phyloP scores from a whole-genome alignment of 1,139 yeast species.

The Suhomyces ambrosiae region DNA sequence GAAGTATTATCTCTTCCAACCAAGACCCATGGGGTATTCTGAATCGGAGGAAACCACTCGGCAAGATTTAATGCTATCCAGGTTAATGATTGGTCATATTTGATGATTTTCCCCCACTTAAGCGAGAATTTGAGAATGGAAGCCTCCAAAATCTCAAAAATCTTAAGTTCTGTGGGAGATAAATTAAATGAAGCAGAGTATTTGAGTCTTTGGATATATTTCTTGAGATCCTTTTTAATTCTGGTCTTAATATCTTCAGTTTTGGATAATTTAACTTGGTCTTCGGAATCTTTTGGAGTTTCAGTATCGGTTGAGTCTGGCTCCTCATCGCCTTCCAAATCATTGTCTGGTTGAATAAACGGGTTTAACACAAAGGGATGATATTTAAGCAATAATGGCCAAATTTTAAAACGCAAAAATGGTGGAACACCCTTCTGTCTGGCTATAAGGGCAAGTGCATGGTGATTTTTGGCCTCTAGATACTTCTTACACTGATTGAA shows the following conservation, averaged over 20 bases:
- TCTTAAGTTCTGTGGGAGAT: slow-evolving; percentile 48
- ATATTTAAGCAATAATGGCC: slow-evolving; percentile 80
- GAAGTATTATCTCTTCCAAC: slow-evolving; percentile 41
- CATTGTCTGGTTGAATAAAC: slow-evolving; percentile 59
- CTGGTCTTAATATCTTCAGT: slow-evolving; percentile 30
- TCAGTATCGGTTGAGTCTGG: neutral
- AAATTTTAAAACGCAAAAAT: slow-evolving; percentile 69
- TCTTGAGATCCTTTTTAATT: slow-evolving; percentile 53
- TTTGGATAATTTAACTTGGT: slow-evolving; percentile 1
- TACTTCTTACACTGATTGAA: slow-evolving; percentile 43
- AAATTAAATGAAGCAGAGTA: slow-evolving; percentile 21
- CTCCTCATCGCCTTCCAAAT: slow-evolving; percentile 15
- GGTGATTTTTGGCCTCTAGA: slow-evolving; percentile 55
- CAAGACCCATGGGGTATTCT: slow-evolving; percentile 46
- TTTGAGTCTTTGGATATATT: slow-evolving; percentile 50
- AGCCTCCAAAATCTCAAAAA: slow-evolving; percentile 59
- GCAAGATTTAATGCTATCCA: slow-evolving; percentile 90
- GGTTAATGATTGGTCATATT: slow-evolving; percentile 78
- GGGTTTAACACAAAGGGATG: slow-evolving; percentile 88
- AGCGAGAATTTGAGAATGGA: slow-evolving; percentile 64
- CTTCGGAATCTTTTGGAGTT: slow-evolving; percentile 5
- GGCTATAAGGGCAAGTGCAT: slow-evolving; percentile 76
- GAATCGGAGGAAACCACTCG: slow-evolving; percentile 81
- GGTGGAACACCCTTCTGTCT: slow-evolving; percentile 89
- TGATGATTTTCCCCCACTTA: slow-evolving; percentile 79